Evolutionary conservation across 1,284 basidiomycete species (phyloP), one percentile per base, ranked within the genome.

Genomic region (Ganoderma multipileum): DNA sequence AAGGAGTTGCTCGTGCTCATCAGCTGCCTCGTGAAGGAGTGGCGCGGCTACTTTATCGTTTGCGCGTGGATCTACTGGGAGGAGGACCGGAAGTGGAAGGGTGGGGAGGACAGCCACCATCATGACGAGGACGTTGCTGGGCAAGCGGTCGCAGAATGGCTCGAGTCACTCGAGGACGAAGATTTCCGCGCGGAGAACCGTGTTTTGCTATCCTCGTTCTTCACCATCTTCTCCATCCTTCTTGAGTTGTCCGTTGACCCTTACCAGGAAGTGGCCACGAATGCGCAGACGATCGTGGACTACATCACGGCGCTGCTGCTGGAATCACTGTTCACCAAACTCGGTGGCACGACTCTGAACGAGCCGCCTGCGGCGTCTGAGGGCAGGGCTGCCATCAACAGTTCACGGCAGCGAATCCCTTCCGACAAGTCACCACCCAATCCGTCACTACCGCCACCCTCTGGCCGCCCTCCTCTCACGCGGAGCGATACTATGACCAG

Each of bases 51-150:
- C 83, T 96, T 99, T 75, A 94, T 97, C 60, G 90, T 97, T 41
- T 97, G 97, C 66, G 96, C 97, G 0, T 99, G 97, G 95, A 83
- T 95, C 33, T 96, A 97, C 82, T 95, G 95, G 91, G 94, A 97
- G 78, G 94, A 96, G 78, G 91, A 94, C 73, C 83, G 89, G 71
- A 84, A 87, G 75, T 87, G 89, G 86, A 82, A 74, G 57, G 70
- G 75, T 8, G 74, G 76, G 26, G 65, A 64, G 41, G 68, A 66
- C 44, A 63, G 63, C 33, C 82, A 83, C 47, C 77, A 84, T 23
- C 77, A 84, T 23, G 90, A 93, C 61, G 92, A 93, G 50, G 83
- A 91, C 50, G 81, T 96, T 47, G 87, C 90, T 0, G 85, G 83
- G 30, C 85, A 87, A 70, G 93, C 95, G 0, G 84, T 97, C n/a